Base-by-base conservation (phyloP, 2,329 filamentous ascomycete species). In the Ceratocystis ficicola region DNA sequence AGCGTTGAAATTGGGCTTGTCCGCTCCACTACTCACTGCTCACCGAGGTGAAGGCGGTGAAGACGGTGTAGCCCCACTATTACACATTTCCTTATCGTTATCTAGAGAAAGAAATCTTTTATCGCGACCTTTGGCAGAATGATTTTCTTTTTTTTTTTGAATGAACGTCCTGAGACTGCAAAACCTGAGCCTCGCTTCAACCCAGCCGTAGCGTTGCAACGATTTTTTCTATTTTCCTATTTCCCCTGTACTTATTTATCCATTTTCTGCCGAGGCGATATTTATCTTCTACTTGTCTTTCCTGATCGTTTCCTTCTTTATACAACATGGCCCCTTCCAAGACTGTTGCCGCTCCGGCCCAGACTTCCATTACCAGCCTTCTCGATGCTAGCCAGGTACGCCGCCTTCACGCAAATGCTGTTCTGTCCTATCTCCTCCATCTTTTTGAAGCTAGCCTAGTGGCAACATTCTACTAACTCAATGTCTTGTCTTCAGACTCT, bases 401-500 rank as follows among this genome's bases (percentile, higher is more conserved):
- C n/a, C 44, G 6, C 10, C 32, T 20, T 15, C 2, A 46, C 17
- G 3, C 12, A 20, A 25, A 30, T 28, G 17, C 30, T 36, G 10
- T 61, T 44, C 28, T 41, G 36, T 12, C 12, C 36, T 3, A 22
- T 25, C 15, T 25, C 48, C 3, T 46, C 44, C 3, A 25, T 52
- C 20, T 52, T 10, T 12, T 25, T 3, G 8, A 3, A 22, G 44
- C 3, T 12, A 7, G 2, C 20, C n/a, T 30, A 12, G 36, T 36
- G 12, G 12, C 10, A 15, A 32, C 57, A 63, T 44, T 2, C 30
- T 48, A 52, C 57, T 66, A 41, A 66, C 64, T 7, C 20, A 41
- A 8, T 12, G n/a, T 6, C 22, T 46, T 25, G 15, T 41, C 32
- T 36, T 44, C 67, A 86, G 83, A 81, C 80, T 41, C 73, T 86